Conservation (phyloP, 495 filamentous ascomycete genomes). For the Annulohypoxylon stygium region DNA sequence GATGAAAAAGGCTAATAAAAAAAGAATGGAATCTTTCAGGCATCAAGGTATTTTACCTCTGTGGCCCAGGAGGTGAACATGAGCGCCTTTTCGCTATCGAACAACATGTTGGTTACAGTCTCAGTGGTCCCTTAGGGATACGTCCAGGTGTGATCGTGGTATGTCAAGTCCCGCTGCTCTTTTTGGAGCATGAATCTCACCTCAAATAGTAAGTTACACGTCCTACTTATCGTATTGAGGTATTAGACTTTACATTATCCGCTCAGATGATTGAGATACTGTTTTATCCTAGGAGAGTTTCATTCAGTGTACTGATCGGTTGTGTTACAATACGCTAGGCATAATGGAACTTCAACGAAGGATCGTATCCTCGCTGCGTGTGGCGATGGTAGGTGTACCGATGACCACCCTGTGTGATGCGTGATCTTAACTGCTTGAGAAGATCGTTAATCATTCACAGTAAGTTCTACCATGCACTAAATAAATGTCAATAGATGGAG, state of each 20-base stretch:
- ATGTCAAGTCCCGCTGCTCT: neutral
- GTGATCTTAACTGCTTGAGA: no score
- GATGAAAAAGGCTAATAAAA: neutral
- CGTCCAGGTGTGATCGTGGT: neutral
- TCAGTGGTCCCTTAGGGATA: neutral
- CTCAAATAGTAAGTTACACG: no score
- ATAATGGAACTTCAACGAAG: neutral
- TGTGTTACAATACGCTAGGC: neutral
- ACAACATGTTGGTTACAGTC: neutral
- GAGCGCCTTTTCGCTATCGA: neutral
- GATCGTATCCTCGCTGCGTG: neutral
- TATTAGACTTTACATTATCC: neutral
- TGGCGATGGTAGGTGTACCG: slow-evolving; percentile 2
- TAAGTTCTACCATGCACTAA: no score
- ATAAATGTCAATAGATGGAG: no score
- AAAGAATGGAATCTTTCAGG: neutral
- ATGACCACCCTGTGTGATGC: no score
- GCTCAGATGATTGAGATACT: no score
- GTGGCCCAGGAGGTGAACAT: neutral
- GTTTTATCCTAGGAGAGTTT: no score
- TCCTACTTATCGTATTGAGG: no score
- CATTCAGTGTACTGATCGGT: no score
- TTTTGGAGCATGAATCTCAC: no score
- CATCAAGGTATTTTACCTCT: neutral
- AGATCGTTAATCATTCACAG: no score